These are phyloP conservation scores for Phytopythium aichiense DNA, from an alignment of 352 stramenopile genomes.

Conservation along the genomic window DNA sequence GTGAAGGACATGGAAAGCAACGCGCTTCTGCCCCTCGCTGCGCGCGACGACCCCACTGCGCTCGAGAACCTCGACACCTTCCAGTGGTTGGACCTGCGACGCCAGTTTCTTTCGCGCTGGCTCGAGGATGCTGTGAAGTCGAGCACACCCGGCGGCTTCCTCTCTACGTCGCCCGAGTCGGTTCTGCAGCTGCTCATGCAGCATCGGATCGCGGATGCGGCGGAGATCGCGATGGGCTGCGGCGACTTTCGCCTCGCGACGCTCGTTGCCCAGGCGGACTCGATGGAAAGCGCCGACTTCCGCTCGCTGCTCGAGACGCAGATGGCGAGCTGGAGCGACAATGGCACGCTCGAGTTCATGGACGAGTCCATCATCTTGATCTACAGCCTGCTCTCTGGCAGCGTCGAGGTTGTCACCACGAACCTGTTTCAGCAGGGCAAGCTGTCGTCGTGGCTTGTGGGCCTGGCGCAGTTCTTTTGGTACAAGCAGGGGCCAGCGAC, in stretches of 20 bases:
- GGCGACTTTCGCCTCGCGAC: conserved; percentile 64
- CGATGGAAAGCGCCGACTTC: conserved; percentile 51
- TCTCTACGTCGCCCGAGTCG: conserved; percentile 18
- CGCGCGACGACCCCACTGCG: conserved; percentile 55
- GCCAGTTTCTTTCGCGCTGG: conserved; percentile 73
- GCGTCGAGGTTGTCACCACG: conserved; percentile 52
- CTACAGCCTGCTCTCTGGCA: conserved; percentile 63
- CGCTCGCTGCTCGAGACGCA: conserved; percentile 45
- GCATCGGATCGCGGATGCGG: conserved; percentile 54
- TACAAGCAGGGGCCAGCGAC: conserved; percentile 53
- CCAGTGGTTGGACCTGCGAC: conserved; percentile 61
- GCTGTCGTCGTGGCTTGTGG: conserved; percentile 48
- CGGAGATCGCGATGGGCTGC: conserved; percentile 52
- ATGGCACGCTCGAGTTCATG: conserved; percentile 50
- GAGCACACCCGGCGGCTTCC: neutral
- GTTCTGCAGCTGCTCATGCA: conserved; percentile 45
- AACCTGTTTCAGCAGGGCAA: conserved; percentile 23
- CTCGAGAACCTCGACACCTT: conserved; percentile 64
- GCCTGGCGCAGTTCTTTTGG: conserved; percentile 67
- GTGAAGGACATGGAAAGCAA: conserved; percentile 22
- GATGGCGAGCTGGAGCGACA: conserved; percentile 52
- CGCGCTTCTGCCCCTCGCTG: conserved; percentile 39
- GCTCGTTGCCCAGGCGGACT: conserved; percentile 53
- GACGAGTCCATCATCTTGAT: conserved; percentile 52
- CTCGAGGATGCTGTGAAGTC: conserved; percentile 49